Evolutionary conservation across 139 green algal genomes (phyloP).

Genomic region (Choricystis sp.): DNA sequence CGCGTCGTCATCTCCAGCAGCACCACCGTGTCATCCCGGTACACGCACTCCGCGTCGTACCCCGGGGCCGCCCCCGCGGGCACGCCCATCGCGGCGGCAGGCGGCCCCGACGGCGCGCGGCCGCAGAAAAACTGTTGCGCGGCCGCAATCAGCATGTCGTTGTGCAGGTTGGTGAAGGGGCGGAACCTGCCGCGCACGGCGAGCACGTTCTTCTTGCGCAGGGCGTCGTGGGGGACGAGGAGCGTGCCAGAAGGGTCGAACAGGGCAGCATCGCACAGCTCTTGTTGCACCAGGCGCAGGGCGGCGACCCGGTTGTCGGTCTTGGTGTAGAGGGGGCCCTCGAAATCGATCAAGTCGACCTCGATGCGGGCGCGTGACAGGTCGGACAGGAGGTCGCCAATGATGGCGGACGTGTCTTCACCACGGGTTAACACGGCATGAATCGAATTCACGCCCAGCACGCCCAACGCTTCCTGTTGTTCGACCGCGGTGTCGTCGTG

Average conservation of each 20-base stretch:
- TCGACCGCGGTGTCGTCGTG: slow-evolving; percentile 22
- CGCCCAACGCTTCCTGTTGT: slow-evolving; percentile 30
- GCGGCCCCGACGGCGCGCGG: background rate
- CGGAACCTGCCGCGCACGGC: slow-evolving; percentile 27
- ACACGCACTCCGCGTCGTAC: slow-evolving; percentile 17
- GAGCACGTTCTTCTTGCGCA: slow-evolving; percentile 33
- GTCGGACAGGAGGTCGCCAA: slow-evolving; percentile 16
- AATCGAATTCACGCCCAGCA: slow-evolving; percentile 34
- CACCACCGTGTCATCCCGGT: slow-evolving; percentile 27
- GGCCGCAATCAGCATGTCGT: slow-evolving; percentile 30
- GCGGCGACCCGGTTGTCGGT: slow-evolving; percentile 22
- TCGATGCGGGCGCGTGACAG: slow-evolving; percentile 18
- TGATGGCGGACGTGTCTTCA: slow-evolving; percentile 7
- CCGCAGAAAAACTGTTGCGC: slow-evolving; percentile 19
- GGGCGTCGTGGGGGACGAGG: slow-evolving; percentile 14
- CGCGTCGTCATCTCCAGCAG: slow-evolving; percentile 30
- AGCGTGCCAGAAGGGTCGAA: slow-evolving; percentile 18
- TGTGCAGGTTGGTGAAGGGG: slow-evolving; percentile 33
- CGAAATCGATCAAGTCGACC: slow-evolving; percentile 26
- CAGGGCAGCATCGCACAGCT: slow-evolving; percentile 22
- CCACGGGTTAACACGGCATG: slow-evolving; percentile 14
- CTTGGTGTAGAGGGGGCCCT: slow-evolving; percentile 11
- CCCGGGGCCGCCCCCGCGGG: background rate
- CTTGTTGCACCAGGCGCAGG: slow-evolving; percentile 23
- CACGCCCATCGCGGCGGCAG: slow-evolving; percentile 1